Evolutionary conservation across 495 filamentous ascomycete species (phyloP), one percentile per base, ranked within the genome.

Genomic region (Neurospora cerealis): DNA sequence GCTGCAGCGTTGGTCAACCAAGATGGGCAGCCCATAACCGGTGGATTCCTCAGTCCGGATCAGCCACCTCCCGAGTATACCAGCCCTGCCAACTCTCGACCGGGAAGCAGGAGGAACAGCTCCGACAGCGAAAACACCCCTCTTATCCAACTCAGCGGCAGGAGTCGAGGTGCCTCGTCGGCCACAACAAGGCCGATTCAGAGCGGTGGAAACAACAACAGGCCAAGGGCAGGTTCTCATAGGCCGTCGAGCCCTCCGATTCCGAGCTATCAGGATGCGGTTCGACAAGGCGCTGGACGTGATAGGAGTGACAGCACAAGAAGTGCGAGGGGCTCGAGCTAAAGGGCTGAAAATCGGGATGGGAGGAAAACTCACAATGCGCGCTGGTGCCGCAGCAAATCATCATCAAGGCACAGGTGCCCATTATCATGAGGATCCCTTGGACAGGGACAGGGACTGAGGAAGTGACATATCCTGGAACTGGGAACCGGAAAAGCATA

Each of bases 31-130:
- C 80, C 78, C 54, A 76, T 74, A 70, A 80, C 79, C 5, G 82
- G 83, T 19, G 81, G 80, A 38, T 76, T 80, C 41, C 83, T 76
- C 72, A 78, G 78, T 21, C 28, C 72, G 3, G 79, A 80, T 73
- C 79, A 84, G 73, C 80, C 89, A 34, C 92, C 92, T 21, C 92
- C 92, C 4, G 91, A 93, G 76, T 94, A 94, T 76, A 89, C 89
- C 2, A 93, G 91, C 77, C 92, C 92, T 2, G 86, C 86, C 34
- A 86, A 86, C 28, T 87, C 86, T 11, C 38, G 70, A 75, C 32
- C 37, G 60, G 46, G 48, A 72, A 89, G 88, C 79, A 85, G 85
- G 39, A 81, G 88, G 72, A 86, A 83, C 71, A 91, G 89, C 72
- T 76, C 77, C 72, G 80, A 85, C 28, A 82, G 81, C 73, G 85